phyloP scores from a whole-genome alignment of 257 asterid species.

The Capsicum baccatum region DNA sequence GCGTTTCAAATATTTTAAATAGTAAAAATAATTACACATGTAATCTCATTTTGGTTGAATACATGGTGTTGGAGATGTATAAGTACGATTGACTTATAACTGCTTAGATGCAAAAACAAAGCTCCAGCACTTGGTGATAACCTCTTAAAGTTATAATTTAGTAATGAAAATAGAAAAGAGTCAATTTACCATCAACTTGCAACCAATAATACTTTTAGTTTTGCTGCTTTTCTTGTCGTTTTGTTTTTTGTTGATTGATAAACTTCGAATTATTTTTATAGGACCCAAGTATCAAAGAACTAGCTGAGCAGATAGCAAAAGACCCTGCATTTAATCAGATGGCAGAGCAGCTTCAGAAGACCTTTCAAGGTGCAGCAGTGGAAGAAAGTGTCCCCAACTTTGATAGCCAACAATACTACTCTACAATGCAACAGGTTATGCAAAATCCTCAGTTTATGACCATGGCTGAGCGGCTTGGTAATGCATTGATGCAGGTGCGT shows the following conservation, averaged over 20 bases:
- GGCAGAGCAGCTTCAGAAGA: conserved; percentile 98
- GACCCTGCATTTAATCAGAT: conserved; percentile 92
- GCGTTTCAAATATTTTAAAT: neutral
- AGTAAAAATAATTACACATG: neutral
- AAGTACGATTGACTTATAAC: neutral
- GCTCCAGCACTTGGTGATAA: neutral
- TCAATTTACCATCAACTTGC: neutral
- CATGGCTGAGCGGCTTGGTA: conserved; percentile 97
- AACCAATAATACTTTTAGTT: neutral
- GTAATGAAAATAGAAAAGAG: neutral
- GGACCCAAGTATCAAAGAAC: conserved; percentile 97
- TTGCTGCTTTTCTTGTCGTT: neutral
- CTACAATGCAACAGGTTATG: conserved; percentile 98
- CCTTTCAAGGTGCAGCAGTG: conserved; percentile 79
- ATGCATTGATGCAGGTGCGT: conserved; percentile 85
- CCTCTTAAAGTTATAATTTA: neutral
- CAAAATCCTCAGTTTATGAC: conserved; percentile 96
- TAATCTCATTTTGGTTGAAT: neutral
- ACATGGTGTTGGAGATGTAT: neutral
- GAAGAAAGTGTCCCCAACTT: conserved; percentile 80
- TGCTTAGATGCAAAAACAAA: neutral
- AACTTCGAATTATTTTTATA: conserved; percentile 27
- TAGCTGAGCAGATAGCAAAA: conserved; percentile 93
- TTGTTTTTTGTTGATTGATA: conserved; percentile 11
- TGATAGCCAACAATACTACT: conserved; percentile 80